Base-by-base conservation (phyloP, 768 basidiomycete genomes). In the Ephemerocybe angulata region DNA sequence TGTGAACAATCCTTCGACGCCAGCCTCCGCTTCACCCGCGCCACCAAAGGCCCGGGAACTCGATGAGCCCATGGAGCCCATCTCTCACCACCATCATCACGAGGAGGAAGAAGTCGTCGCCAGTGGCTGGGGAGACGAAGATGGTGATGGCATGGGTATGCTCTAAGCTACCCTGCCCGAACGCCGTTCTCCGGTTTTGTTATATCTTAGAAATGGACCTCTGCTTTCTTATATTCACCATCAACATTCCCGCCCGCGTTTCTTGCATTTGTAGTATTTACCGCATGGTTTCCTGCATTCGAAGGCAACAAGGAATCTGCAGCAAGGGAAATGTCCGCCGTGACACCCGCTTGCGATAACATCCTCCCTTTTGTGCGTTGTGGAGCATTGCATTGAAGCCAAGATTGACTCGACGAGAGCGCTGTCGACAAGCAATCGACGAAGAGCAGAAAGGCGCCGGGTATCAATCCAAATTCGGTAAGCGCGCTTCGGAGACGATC, bases 121-220 rank as follows among this genome's bases (percentile, higher is more conserved):
- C 3, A 85, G 79, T 60, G 86, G 87, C 22, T 89, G 88, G 87
- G 84, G 76, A 50, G 80, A 79, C 38, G 83, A 85, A 49, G 86
- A 81, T 52, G 87, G 82, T 60, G 85, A 89, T 63, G 84, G 82
- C 42, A 89, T 90, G 85, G 86, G 87, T 37, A 84, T 89, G 80
- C 63, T 83, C 42, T 78, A 63, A 71, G n/a, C n/a, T n/a, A n/a
- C n/a, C n/a, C n/a, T n/a, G n/a, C n/a, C n/a, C n/a, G n/a, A n/a
- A n/a, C n/a, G n/a, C n/a, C n/a, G n/a, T n/a, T n/a, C n/a, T n/a
- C 19, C 27, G 33, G 33, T 8, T 35, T 35, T 35, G n/a, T n/a
- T n/a, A n/a, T n/a, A n/a, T n/a, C n/a, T n/a, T n/a, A n/a, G n/a
- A n/a, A n/a, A n/a, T n/a, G n/a, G n/a, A n/a, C n/a, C n/a, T n/a